Conservation (phyloP, 148 eudicot genomes). For the Chenopodium album region DNA sequence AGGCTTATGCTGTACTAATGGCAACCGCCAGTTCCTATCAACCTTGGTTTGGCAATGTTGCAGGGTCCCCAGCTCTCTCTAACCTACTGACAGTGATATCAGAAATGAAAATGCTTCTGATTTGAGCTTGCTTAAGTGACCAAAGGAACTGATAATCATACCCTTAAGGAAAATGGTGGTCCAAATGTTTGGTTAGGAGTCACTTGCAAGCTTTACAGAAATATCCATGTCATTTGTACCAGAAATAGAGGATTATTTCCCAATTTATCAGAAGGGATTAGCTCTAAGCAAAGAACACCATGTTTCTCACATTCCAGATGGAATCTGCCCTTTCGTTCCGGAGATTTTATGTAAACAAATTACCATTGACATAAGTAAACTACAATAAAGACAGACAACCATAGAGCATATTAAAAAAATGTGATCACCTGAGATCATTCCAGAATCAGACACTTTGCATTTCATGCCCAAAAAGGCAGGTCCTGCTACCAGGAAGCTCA, state of each 20-base stretch:
- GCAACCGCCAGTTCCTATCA: no score
- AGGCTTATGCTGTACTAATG: no score
- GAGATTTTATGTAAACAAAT: neutral
- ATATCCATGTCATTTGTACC: constrained; percentile 1
- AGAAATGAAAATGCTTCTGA: constrained; percentile 4
- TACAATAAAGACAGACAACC: neutral
- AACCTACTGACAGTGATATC: constrained; percentile 8
- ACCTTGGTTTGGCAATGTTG: neutral
- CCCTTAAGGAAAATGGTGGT: constrained; percentile 2
- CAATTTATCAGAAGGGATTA: neutral
- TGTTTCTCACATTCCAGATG: neutral
- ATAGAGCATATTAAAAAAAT: neutral
- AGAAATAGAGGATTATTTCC: neutral
- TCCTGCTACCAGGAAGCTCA: neutral
- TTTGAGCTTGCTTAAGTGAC: constrained; percentile 2
- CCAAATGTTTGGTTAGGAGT: constrained; percentile 15
- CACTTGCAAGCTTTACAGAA: neutral
- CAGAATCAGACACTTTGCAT: neutral
- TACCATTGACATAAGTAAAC: neutral
- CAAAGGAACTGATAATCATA: neutral
- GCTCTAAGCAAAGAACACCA: neutral
- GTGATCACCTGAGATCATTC: neutral
- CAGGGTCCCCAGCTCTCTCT: constrained; percentile 2
- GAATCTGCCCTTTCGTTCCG: neutral
- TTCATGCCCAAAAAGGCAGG: neutral